These are phyloP conservation scores for Paramecium sexaurelia DNA, from an alignment of 73 alveolate species.

Conservation along the genomic window DNA sequence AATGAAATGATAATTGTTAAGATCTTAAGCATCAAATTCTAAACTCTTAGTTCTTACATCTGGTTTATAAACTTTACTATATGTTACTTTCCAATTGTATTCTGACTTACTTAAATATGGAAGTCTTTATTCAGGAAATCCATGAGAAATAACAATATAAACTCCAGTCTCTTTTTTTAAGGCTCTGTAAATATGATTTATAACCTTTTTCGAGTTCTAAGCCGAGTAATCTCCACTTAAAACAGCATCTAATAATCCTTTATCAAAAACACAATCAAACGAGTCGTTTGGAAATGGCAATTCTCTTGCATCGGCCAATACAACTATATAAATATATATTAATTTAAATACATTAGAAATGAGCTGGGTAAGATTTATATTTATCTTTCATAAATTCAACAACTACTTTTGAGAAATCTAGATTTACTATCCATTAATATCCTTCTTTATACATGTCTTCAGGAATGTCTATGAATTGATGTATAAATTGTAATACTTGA, in stretches of 20 bases:
- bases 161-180: constrained; percentile 53
- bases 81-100: constrained; percentile 47
- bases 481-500: constrained; percentile 5
- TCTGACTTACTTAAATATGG: constrained; percentile 21
- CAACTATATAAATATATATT: background rate
- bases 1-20: constrained; percentile 62
- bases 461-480: background rate
- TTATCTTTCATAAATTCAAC: constrained; percentile 26
- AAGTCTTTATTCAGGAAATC: background rate
- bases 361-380: constrained; percentile 49
- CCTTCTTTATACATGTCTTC: constrained; percentile 69
- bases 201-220: constrained; percentile 57
- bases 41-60: constrained; percentile 24
- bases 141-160: constrained; percentile 63
- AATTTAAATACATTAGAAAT: constrained; percentile 28
- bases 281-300: constrained; percentile 58
- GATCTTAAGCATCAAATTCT: constrained; percentile 60
- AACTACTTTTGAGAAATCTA: constrained; percentile 56
- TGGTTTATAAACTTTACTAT: constrained; percentile 63
- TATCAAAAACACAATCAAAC: constrained; percentile 65
- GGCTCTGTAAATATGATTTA: constrained; percentile 37
- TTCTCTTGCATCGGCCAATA: background rate
- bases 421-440: constrained; percentile 50
- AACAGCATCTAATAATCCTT: constrained; percentile 63
- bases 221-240: constrained; percentile 70